These are phyloP conservation scores for Eucalyptus paniculata DNA, from an alignment of 345 rosid genomes.

Conservation along the genomic window DNA sequence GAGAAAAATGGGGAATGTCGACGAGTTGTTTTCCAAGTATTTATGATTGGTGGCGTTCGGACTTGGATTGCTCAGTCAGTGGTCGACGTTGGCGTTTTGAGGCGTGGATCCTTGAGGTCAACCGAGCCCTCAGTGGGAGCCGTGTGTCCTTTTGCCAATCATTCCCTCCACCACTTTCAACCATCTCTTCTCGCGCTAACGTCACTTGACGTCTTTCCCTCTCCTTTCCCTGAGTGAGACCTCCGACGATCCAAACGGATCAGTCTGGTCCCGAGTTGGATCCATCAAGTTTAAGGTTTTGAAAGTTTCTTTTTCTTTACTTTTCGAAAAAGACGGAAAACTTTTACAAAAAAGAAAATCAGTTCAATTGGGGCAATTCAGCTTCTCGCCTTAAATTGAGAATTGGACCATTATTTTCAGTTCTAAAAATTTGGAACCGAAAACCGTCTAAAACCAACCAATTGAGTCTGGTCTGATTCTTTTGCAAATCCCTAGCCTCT, in stretches of 20 bases:
- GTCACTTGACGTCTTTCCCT: neutral
- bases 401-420: rapidly evolving
- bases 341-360: neutral
- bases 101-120: neutral
- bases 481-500: too few species aligned
- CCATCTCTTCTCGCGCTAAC: neutral
- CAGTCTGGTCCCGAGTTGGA: too few species aligned
- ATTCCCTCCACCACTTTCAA: neutral
- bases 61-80: neutral
- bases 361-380: neutral
- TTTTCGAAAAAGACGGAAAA: neutral
- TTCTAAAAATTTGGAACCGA: too few species aligned
- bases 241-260: neutral
- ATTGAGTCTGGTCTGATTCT: too few species aligned
- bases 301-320: neutral
- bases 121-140: neutral
- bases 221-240: neutral
- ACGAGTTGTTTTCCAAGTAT: neutral
- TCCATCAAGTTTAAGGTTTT: neutral
- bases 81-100: neutral
- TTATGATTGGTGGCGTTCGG: neutral
- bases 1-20: neutral
- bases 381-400: neutral
- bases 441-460: too few species aligned
- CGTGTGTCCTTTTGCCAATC: neutral